A percentile compares a stretch with the other conserved stretches of the same genome.
Conservation (phyloP, 495 filamentous ascomycete genomes). For the Margaritispora aquatica region DNA sequence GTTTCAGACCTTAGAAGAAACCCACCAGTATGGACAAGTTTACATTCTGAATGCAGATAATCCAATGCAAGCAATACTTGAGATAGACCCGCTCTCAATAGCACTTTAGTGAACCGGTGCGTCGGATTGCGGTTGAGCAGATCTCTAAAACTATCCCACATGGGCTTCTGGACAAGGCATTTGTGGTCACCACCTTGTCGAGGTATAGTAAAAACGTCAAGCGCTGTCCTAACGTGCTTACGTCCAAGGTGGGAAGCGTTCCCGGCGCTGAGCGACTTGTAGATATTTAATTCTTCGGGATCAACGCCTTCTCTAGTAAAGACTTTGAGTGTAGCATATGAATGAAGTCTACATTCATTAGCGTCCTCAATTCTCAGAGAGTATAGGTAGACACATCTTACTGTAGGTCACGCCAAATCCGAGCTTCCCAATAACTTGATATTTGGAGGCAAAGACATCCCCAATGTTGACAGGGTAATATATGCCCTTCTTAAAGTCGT, state of each 20-base stretch:
- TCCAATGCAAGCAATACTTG: slow-evolving; percentile 24
- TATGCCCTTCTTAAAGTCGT: neutral
- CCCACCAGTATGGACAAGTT: slow-evolving; percentile 25
- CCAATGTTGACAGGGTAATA: slow-evolving; percentile 44
- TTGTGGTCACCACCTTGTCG: slow-evolving; percentile 12
- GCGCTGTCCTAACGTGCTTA: slow-evolving; percentile 26
- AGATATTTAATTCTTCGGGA: slow-evolving; percentile 24
- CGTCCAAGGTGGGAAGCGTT: slow-evolving; percentile 19
- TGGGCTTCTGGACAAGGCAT: slow-evolving; percentile 14
- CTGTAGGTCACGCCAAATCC: slow-evolving; percentile 36
- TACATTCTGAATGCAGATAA: slow-evolving; percentile 28
- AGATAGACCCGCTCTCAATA: slow-evolving; percentile 23
- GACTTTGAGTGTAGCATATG: slow-evolving; percentile 14
- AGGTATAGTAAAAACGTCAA: slow-evolving; percentile 23
- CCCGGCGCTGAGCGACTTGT: slow-evolving; percentile 23
- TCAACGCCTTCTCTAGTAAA: slow-evolving; percentile 17
- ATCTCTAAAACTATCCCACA: slow-evolving; percentile 10
- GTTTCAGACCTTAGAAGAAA: neutral
- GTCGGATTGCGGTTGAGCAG: neutral
- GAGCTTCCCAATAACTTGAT: slow-evolving; percentile 44
- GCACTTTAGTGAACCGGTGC: slow-evolving; percentile 20
- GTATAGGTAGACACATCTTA: slow-evolving; percentile 11
- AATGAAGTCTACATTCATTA: slow-evolving; percentile 2
- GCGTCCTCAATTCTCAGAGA: neutral
- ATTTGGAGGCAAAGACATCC: slow-evolving; percentile 37